Conservation (phyloP, 352 stramenopile species). For the Pythium aristosporum region DNA sequence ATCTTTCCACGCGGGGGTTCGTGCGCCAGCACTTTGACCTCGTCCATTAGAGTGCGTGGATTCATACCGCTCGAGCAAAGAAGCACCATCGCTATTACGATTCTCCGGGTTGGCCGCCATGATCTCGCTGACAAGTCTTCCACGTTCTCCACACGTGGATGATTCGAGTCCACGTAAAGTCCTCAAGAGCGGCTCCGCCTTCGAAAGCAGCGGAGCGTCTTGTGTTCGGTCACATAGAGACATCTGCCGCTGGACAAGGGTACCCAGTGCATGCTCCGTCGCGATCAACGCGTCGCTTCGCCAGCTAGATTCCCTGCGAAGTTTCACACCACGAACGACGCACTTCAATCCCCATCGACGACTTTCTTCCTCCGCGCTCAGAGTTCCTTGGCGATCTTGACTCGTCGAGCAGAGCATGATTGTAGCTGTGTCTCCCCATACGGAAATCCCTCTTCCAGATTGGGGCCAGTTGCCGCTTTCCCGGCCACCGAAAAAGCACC, state of each 20-base stretch:
- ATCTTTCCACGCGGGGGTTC: constrained; percentile 4
- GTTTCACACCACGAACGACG: constrained; percentile 45
- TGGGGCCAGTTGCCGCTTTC: constrained; percentile 53
- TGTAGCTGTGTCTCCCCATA: constrained; percentile 63
- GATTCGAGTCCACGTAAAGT: neutral
- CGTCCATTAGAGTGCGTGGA: neutral
- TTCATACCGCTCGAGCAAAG: constrained; percentile 11
- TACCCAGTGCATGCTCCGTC: constrained; percentile 37
- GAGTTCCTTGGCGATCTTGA: constrained; percentile 40
- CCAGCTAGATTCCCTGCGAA: constrained; percentile 24
- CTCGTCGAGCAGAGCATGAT: constrained; percentile 66
- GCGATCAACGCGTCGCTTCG: constrained; percentile 31
- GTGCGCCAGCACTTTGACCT: neutral
- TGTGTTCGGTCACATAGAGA: constrained; percentile 5
- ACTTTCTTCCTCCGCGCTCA: constrained; percentile 34
- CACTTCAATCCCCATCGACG: constrained; percentile 62
- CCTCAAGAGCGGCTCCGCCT: constrained; percentile 2
- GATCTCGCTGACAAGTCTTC: constrained; percentile 9
- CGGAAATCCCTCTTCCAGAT: constrained; percentile 37
- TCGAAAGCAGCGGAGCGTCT: neutral
- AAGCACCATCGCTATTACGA: neutral
- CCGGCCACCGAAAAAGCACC: constrained; percentile 64
- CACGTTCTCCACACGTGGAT: neutral
- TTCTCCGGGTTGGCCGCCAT: neutral
- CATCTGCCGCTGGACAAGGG: constrained; percentile 14